Percentiles rank a stretch among this genome's conserved stretches.
Conservation (phyloP, 1,139 yeast species). For the Candida albicans region DNA sequence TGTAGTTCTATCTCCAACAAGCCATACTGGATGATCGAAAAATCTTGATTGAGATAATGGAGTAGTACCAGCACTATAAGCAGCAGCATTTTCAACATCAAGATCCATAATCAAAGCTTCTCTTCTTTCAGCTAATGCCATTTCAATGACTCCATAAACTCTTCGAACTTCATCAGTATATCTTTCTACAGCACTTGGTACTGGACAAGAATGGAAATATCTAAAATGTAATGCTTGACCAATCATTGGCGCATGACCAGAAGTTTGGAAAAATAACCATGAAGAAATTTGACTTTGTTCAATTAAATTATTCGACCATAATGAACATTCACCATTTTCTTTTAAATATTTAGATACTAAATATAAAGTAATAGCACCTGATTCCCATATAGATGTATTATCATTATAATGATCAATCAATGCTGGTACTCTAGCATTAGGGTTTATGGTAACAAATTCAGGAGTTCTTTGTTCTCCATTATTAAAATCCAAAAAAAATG, state of each 20-base stretch:
- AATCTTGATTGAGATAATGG: conserved; percentile 83
- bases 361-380: conserved; percentile 86
- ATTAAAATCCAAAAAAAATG: conserved; percentile 85
- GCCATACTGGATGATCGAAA: conserved; percentile 93
- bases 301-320: conserved; percentile 77
- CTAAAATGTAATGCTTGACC: conserved; percentile 96
- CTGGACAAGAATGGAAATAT: conserved; percentile 84
- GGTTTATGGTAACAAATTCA: conserved; percentile 86
- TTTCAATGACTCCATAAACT: conserved; percentile 91
- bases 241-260: conserved; percentile 97
- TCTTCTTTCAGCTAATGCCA: conserved; percentile 91
- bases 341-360: conserved; percentile 65
- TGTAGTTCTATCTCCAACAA: conserved; percentile 87
- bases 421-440: conserved; percentile 94
- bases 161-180: conserved; percentile 92
- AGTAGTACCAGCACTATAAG: conserved; percentile 85
- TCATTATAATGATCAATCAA: conserved; percentile 83
- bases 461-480: conserved; percentile 92
- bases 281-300: conserved; percentile 87
- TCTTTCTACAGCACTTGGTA: conserved; percentile 86
- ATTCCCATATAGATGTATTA: conserved; percentile 87
- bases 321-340: conserved; percentile 70
- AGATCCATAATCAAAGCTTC: conserved; percentile 89
- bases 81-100: conserved; percentile 86
- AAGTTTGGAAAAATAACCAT: conserved; percentile 93